phyloP scores from a whole-genome alignment of 495 filamentous ascomycete species.

The Penicillium soppii region DNA sequence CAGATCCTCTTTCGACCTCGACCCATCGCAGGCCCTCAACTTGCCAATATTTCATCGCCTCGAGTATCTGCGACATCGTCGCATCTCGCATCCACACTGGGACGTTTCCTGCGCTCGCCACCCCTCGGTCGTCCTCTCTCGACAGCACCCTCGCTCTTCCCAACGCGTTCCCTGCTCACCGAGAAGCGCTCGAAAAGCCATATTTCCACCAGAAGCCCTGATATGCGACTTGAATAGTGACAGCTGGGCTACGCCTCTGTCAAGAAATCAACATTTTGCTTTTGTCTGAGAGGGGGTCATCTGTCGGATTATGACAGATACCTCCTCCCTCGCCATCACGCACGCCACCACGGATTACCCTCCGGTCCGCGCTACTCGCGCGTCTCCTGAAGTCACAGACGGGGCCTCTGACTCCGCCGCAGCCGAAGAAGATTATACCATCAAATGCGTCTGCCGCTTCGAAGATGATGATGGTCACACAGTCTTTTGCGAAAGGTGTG shows the following conservation, averaged over 20 bases:
- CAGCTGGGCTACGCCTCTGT: constrained; percentile 22
- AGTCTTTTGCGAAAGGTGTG: constrained; percentile 91
- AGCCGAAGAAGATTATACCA: constrained; percentile 81
- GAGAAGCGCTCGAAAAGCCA: neutral
- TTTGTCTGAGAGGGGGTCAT: constrained; percentile 54
- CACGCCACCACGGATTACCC: constrained; percentile 63
- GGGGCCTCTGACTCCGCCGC: constrained; percentile 56
- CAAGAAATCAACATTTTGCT: constrained; percentile 23
- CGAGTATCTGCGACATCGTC: constrained; percentile 1
- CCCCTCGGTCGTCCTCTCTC: neutral
- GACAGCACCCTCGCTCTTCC: constrained; percentile 10
- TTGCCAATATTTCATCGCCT: neutral
- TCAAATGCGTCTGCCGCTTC: constrained; percentile 95
- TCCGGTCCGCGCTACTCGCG: constrained; percentile 58
- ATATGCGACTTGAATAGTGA: constrained; percentile 40
- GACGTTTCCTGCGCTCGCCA: neutral
- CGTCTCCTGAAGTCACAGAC: constrained; percentile 50
- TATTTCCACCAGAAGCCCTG: constrained; percentile 10
- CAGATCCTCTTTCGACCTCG: constrained; percentile 19
- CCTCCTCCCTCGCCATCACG: constrained; percentile 59
- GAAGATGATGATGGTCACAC: constrained; percentile 95
- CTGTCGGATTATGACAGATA: constrained; percentile 93
- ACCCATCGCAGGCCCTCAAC: constrained; percentile 24
- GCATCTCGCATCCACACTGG: constrained; percentile 10
- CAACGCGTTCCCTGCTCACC: constrained; percentile 4